Percentiles rank a stretch among this genome's conserved stretches.
Conservation (phyloP, 306 rosid species). For the Delonix regia region DNA sequence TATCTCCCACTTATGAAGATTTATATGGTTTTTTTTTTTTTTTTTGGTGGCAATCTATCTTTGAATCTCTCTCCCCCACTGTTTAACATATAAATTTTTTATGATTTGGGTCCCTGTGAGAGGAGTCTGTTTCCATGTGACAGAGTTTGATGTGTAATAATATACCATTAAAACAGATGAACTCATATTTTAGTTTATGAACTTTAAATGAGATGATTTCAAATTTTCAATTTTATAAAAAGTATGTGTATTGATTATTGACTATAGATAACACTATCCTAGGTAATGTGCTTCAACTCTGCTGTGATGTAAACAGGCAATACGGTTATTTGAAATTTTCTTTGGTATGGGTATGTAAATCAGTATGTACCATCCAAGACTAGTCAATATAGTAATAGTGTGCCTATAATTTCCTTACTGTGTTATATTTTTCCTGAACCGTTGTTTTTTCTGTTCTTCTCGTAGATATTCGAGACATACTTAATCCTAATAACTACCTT, state of each 20-base stretch:
- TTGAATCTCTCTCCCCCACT: background rate
- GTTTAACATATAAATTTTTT: background rate
- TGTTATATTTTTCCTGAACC: background rate
- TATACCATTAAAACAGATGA: no score
- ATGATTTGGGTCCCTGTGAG: background rate
- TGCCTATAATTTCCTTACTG: background rate
- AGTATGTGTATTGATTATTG: no score
- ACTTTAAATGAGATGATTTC: no score
- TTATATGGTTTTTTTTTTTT: background rate
- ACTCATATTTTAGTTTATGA: no score
- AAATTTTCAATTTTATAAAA: no score
- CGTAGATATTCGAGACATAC: constrained; percentile 7
- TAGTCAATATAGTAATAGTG: background rate
- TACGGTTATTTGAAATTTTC: background rate
- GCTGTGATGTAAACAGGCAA: background rate
- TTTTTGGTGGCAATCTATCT: background rate
- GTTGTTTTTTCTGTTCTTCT: constrained; percentile 19
- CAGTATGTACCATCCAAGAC: background rate
- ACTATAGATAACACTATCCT: no score
- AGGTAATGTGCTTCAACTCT: background rate
- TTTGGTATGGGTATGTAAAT: background rate
- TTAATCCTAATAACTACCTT: background rate
- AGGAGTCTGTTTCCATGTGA: background rate
- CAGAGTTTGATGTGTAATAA: no score
- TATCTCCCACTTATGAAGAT: background rate